Base-by-base conservation (phyloP, 2,329 filamentous ascomycete genomes). In the Aspergillus terreus region DNA sequence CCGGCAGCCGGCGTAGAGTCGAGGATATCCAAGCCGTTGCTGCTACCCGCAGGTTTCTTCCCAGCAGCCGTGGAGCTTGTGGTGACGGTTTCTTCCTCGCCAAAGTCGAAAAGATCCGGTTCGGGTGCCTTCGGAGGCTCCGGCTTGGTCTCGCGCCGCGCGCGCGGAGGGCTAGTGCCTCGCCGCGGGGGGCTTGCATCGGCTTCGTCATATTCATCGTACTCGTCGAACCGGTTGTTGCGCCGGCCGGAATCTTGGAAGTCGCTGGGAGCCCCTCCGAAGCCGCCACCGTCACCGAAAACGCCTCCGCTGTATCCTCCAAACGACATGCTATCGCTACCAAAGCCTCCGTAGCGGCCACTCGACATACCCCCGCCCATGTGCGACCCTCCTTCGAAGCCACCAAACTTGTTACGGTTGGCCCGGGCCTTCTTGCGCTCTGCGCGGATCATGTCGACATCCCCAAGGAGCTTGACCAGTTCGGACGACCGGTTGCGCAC, bases 401-500 rank as follows among this genome's bases (percentile, higher is more conserved):
- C 94, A 4, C 88, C 88, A 70, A 96, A 43, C 73, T 99, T 99
- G 74, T 92, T 92, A 71, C 92, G 87, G 64, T 92, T 95, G 40
- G 85, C 73, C 55, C 91, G 82, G 38, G 94, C 89, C 78, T 99
- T 99, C 79, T 99, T 99, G 47, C 83, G 73, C 68, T 86, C 83
- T 14, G 78, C 53, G 50, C 83, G 77, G 50, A 78, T 78, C 50
- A 69, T 61, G 45, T 78, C 76, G 17, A 78, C 76, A 55, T 99
- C 94, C 63, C 89, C 80, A 45, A 99, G 79, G n/a, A 99, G 82
- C 58, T 99, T 95, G 11, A 90, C 88, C 46, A 99, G 79, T 75
- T 99, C 94, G 75, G 96, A 96, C 60, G 94, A 91, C 59, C 94
- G 84, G 75, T 97, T 97, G 60, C 94, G 87, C 53, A 99, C 94